Base-by-base conservation (phyloP, 495 filamentous ascomycete genomes). In the Aspergillus sclerotiicarbonarius region DNA sequence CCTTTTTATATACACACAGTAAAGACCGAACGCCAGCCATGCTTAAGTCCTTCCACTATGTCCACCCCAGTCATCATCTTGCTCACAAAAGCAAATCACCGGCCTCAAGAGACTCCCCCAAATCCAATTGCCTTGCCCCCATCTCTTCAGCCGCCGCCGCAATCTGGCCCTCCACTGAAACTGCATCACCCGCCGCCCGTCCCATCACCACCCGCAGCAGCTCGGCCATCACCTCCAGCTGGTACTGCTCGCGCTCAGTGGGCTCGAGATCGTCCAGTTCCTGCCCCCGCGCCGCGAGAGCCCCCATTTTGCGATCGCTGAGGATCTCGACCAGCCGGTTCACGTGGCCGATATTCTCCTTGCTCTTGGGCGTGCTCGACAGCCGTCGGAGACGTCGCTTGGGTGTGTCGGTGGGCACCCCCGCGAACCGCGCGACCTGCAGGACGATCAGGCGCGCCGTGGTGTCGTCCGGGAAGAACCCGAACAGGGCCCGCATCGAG, bases 401-500 rank as follows among this genome's bases (percentile, higher is more conserved):
- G 2, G 76, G 71, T 4, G 73, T 76, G 16, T 67, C 63, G 6
- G 67, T 52, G 0, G 76, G 76, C 6, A 75, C 75, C 33, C 67
- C 69, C n/a, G 74, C 75, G 33, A 81, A 61, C 1, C 77, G 75
- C 12, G 79, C 72, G 33, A 86, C 63, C 63, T 82, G 79, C 18
- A 83, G 62, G 16, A 81, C 66, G 48, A 86, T 73, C 54, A 77
- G 72, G 19, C 78, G 80, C 16, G 73, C 76, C 10, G 81, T 86
- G 8, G 65, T 62, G 10, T 78, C 68, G 56, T 76, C 75, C 0
- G 84, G 84, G 41, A 71, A 72, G 61, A 83, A 83, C 19, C 72
- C 73, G 59, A 90, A 87, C 0, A 72, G 55, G 18, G 77, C 65
- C 53, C 68, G 73, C 71, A 90, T 72, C 1, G 79, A 75, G 48